Percentiles rank a stretch among this genome's conserved stretches.
phyloP scores from a whole-genome alignment of 495 filamentous ascomycete genomes.

The Talaromyces thailandensis region DNA sequence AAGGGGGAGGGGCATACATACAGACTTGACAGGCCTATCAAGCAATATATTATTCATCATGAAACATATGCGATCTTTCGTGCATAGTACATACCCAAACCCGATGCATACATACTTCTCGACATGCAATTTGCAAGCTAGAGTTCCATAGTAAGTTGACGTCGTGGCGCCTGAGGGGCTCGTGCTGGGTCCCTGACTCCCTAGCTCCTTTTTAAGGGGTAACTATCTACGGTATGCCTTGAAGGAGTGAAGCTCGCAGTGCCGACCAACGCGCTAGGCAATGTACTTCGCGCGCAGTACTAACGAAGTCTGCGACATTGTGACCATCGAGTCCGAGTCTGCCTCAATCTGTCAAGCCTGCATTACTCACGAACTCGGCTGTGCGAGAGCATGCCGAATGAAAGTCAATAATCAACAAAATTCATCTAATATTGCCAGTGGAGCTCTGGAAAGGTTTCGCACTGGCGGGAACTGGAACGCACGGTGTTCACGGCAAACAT shows the following conservation, averaged over 20 bases:
- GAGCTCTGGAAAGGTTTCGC: background rate
- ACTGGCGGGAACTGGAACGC: background rate
- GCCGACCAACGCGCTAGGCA: background rate
- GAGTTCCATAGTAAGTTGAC: background rate
- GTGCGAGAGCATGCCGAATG: background rate
- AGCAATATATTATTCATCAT: background rate
- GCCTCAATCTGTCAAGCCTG: background rate
- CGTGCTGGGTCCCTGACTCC: conserved; percentile 1
- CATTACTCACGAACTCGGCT: background rate
- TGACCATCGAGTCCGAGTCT: no score
- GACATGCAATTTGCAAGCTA: background rate
- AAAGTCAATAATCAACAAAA: background rate
- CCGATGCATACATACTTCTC: background rate
- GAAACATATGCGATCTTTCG: background rate
- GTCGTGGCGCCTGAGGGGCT: conserved; percentile 2
- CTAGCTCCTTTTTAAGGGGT: background rate
- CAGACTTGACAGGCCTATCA: background rate
- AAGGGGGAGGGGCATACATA: background rate
- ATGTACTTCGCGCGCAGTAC: no score
- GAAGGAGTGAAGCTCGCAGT: background rate
- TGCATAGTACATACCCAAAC: background rate
- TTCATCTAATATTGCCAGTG: no score
- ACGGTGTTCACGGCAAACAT: background rate
- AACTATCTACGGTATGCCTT: background rate
- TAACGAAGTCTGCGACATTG: no score